Evolutionary conservation across 805 yeast species (phyloP).

Genomic region (Debaryomyces hansenii): DNA sequence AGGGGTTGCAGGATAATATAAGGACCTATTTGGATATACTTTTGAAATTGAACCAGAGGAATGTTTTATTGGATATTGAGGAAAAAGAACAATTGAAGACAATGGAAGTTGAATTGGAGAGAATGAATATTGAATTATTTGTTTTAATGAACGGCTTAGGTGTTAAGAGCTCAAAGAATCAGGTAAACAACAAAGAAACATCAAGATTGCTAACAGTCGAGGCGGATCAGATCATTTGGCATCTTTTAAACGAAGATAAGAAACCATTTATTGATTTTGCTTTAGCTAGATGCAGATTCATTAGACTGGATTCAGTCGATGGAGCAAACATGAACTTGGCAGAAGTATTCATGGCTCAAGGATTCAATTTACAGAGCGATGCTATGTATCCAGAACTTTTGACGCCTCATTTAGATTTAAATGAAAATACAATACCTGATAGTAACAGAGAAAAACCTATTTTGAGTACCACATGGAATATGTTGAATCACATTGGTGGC

Average conservation of each 20-base stretch:
- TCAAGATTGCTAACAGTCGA: slow-evolving; percentile 24
- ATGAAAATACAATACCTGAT: slow-evolving; percentile 4
- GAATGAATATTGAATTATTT: slow-evolving; percentile 31
- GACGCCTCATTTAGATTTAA: slow-evolving; percentile 42
- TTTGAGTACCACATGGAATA: slow-evolving; percentile 58
- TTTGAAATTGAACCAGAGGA: slow-evolving; percentile 38
- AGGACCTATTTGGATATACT: slow-evolving; percentile 33
- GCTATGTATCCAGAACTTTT: slow-evolving; percentile 72
- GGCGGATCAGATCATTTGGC: slow-evolving; percentile 71
- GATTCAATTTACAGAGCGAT: slow-evolving; percentile 58
- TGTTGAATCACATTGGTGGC: slow-evolving; percentile 87
- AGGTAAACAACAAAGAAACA: slow-evolving; percentile 15
- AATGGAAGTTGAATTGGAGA: slow-evolving; percentile 34
- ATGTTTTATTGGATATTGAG: slow-evolving; percentile 16
- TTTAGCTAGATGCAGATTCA: slow-evolving; percentile 58
- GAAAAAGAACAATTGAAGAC: slow-evolving; percentile 21
- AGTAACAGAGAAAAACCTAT: slow-evolving; percentile 20
- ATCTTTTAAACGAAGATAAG: slow-evolving; percentile 60
- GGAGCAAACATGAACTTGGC: slow-evolving; percentile 67
- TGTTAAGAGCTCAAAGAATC: slow-evolving; percentile 17
- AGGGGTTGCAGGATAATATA: slow-evolving; percentile 30
- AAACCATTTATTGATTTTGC: slow-evolving; percentile 71
- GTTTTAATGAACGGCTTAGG: slow-evolving; percentile 33
- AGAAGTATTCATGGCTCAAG: slow-evolving; percentile 62
- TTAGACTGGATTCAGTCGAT: slow-evolving; percentile 60